Evolutionary conservation across 805 yeast genomes (phyloP).

Genomic region (Wickerhamomyces xylosicus): DNA sequence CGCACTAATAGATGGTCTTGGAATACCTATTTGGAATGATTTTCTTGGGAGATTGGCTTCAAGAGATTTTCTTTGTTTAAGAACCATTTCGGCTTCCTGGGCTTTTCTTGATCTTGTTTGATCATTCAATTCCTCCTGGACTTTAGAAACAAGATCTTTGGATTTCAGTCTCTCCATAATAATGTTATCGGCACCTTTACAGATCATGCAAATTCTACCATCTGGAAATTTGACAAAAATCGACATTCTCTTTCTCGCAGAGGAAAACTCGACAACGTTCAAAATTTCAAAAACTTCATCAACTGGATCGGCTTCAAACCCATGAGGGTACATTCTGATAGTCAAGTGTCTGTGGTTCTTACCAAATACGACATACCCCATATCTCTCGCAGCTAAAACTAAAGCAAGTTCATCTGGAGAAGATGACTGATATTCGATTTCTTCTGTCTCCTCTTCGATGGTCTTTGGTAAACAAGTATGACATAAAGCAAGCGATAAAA

Average conservation of each 20-base stretch:
- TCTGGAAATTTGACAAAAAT: conserved; percentile 73
- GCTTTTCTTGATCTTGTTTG: conserved; percentile 54
- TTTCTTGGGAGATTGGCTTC: conserved; percentile 23
- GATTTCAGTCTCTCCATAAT: conserved; percentile 65
- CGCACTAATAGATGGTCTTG: conserved; percentile 15
- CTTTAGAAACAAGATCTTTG: conserved; percentile 46
- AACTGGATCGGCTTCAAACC: conserved; percentile 55
- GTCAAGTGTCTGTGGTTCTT: conserved; percentile 50
- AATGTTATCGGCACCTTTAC: conserved; percentile 95
- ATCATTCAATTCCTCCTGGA: conserved; percentile 51
- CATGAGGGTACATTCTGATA: conserved; percentile 74
- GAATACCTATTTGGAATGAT: conserved; percentile 19
- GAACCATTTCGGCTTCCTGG: conserved; percentile 66
- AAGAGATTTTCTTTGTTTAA: conserved; percentile 44
- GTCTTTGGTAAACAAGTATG: conserved; percentile 80
- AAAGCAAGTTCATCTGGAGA: conserved; percentile 96
- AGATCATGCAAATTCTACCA: conserved; percentile 60
- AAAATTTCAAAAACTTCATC: conserved; percentile 65
- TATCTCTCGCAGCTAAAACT: conserved; percentile 88
- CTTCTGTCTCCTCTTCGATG: conserved; percentile 25
- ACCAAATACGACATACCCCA: conserved; percentile 81
- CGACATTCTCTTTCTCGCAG: conserved; percentile 90
- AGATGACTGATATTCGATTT: conserved; percentile 79
- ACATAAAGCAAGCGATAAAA: conserved; percentile 76
- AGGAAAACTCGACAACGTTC: conserved; percentile 77